phyloP scores from a whole-genome alignment of 345 rosid species.

The Cardiospermum halicacabum region DNA sequence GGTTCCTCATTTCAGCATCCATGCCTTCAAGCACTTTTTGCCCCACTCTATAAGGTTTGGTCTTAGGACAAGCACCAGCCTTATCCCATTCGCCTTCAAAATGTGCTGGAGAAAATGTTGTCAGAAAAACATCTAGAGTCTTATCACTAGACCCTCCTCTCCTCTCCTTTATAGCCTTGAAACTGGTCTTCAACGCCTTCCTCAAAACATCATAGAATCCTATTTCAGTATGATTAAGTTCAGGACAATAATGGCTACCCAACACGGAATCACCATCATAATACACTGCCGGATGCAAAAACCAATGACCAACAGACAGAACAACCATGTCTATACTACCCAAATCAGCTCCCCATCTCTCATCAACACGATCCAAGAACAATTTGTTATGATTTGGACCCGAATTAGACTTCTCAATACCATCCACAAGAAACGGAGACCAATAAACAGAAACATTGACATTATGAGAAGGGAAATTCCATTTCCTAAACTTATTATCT shows the following conservation, averaged over 20 bases:
- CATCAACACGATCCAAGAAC: constrained; percentile 65
- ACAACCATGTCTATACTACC: constrained; percentile 49
- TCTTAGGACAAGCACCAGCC: constrained; percentile 79
- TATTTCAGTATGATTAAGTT: constrained; percentile 66
- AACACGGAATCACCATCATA: constrained; percentile 52
- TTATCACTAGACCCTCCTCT: constrained; percentile 24
- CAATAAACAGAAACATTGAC: constrained; percentile 65
- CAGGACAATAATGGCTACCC: constrained; percentile 84
- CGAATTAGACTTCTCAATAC: constrained; percentile 58
- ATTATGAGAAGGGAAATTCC: constrained; percentile 66
- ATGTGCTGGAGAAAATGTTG: constrained; percentile 86
- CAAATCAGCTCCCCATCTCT: constrained; percentile 73
- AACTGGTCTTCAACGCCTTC: constrained; percentile 64
- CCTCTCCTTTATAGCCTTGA: constrained; percentile 39
- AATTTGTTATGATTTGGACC: constrained; percentile 65
- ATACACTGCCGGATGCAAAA: constrained; percentile 83
- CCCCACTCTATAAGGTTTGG: constrained; percentile 57
- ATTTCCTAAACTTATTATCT: constrained; percentile 69
- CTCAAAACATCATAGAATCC: constrained; percentile 72
- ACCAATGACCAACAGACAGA: constrained; percentile 91
- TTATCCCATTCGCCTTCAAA: constrained; percentile 98
- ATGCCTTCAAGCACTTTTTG: constrained; percentile 68
- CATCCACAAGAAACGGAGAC: constrained; percentile 94
- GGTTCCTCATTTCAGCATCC: constrained; percentile 63
- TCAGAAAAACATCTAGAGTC: constrained; percentile 38